A percentile compares a stretch with the other conserved stretches of the same genome.
Conservation (phyloP, 139 green algal genomes). For the Parachlorella kessleri region DNA sequence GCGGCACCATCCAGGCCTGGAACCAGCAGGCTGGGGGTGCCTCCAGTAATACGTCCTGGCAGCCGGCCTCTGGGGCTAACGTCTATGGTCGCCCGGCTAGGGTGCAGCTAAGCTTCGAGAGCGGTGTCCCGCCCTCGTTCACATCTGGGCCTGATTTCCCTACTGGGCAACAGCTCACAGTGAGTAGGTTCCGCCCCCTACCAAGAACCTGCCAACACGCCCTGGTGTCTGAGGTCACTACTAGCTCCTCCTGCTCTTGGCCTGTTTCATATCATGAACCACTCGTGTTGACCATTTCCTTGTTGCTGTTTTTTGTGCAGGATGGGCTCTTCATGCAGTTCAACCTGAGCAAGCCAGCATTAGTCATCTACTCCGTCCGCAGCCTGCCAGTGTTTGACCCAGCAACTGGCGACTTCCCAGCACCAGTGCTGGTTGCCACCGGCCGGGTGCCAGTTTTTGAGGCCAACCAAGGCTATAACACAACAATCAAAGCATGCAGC, state of each 20-base stretch:
- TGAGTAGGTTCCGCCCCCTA: not conserved
- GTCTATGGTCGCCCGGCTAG: not conserved
- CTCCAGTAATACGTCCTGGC: not conserved
- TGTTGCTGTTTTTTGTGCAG: not conserved
- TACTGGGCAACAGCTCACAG: not conserved
- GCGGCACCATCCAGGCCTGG: conserved; percentile 19
- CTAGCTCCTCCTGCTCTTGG: no score
- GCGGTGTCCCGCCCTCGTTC: conserved; percentile 8
- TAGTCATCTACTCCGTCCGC: conserved; percentile 29
- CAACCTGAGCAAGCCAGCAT: conserved; percentile 24
- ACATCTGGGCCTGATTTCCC: conserved; percentile 21
- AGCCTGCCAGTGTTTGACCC: not conserved
- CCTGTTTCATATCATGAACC: no score
- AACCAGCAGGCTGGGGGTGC: not conserved
- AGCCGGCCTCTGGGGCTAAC: not conserved
- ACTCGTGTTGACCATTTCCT: no score
- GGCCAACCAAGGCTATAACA: not conserved
- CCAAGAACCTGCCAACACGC: no score
- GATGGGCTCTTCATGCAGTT: conserved; percentile 17
- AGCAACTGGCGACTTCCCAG: not conserved
- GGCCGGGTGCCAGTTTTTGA: conserved; percentile 35
- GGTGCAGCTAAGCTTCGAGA: conserved; percentile 22
- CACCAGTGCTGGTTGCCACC: conserved; percentile 28
- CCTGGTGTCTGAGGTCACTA: no score
- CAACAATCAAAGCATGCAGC: not conserved